Evolutionary conservation across 768 basidiomycete species (phyloP), one percentile per base, ranked within the genome.

Genomic region (Pisolithus orientalis): DNA sequence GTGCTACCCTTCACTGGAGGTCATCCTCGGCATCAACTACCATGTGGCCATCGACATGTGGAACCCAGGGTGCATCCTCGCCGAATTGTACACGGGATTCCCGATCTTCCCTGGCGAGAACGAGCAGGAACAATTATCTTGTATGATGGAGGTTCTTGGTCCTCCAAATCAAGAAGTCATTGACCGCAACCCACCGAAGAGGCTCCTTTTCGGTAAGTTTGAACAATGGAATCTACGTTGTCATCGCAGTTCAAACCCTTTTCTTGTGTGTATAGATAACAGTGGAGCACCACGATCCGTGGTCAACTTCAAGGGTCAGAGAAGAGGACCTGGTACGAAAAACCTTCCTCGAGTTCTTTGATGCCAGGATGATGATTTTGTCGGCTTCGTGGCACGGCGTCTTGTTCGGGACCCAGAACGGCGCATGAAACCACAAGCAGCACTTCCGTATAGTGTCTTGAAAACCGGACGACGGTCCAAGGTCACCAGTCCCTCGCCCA

Each of bases 1-100:
- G 39, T 99, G 98, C 75, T 99, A 99, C 72, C 92, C 96, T n/a
- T 96, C 94, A 17, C 96, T 95, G 3, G 96, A 99, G 71, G 95
- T 99, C 60, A 99, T 99, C 51, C 81, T 99, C 38, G 96, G 96
- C 49, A 91, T 95, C 88, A 96, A 94, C 67, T 99, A 99, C 68
- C 92, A 95, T 65, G 97, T 96, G 93, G 94, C 90, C 32, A 95
- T 94, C 57, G 93, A 98, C 66, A 99, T 99, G 94, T 99, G 96
- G 96, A 95, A 92, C 74, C 70, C 98, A 59, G 96, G 96, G 37
- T 99, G 96, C 64, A 99, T 99, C 56, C 75, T 99, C 49, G 96
- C 96, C 16, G 96, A 99, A 69, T 73, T 99, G 42, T 95, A 89
- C 68, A 98, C 95, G 9, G 96, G 96, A 1, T 96, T 92, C 68